phyloP scores from a whole-genome alignment of 2,329 filamentous ascomycete genomes.

The Sporothrix luriei region DNA sequence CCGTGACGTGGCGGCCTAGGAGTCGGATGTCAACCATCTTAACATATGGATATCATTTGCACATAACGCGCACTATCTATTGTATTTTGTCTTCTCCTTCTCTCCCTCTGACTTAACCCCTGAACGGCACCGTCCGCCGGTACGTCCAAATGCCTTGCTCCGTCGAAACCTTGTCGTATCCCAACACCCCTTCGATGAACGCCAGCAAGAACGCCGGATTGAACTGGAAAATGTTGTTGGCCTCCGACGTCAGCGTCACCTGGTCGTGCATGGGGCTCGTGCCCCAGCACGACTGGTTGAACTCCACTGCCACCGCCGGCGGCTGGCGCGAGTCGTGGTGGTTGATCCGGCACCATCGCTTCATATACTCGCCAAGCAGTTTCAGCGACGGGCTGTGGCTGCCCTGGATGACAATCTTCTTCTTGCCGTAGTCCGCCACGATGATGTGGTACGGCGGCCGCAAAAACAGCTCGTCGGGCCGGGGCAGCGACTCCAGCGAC shows the following conservation, averaged over 20 bases:
- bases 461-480: conserved; percentile 53
- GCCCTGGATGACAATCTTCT: conserved; percentile 48
- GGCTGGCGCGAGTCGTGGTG: conserved; percentile 46
- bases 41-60: not conserved
- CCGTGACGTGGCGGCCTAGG: not conserved
- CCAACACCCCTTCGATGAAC: conserved; percentile 52
- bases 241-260: conserved; percentile 46
- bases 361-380: conserved; percentile 51
- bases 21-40: not conserved
- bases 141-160: conserved; percentile 33
- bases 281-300: conserved; percentile 52
- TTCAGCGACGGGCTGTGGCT: conserved; percentile 53
- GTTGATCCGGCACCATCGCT: conserved; percentile 52
- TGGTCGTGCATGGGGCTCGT: conserved; percentile 50
- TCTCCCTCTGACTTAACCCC: not conserved
- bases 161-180: conserved; percentile 45
- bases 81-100: not conserved
- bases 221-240: conserved; percentile 43
- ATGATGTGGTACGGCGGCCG: conserved; percentile 54
- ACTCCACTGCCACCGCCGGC: conserved; percentile 46
- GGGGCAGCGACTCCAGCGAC: conserved; percentile 46
- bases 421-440: conserved; percentile 42
- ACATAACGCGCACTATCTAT: not conserved
- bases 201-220: conserved; percentile 50
- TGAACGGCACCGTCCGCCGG: conserved; percentile 31